A percentile compares a stretch with the other conserved stretches of the same genome.
Evolutionary conservation across 75 land plant species (phyloP).

Genomic region (Cunninghamia lanceolata): DNA sequence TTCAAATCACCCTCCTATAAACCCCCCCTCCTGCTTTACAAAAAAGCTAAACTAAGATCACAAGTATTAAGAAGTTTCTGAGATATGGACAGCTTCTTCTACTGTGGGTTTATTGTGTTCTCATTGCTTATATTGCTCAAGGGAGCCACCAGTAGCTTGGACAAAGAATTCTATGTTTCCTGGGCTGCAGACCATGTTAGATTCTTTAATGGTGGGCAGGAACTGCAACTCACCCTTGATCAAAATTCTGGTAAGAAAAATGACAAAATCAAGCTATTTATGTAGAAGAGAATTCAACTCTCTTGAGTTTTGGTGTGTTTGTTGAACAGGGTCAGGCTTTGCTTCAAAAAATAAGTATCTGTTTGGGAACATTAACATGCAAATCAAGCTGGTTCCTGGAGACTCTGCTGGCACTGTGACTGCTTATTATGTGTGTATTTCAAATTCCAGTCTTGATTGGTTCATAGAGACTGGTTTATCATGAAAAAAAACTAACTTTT

Average conservation of each 20-base stretch:
- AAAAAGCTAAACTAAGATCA: no score
- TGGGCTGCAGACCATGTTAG: not conserved
- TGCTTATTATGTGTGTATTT: conserved; percentile 39
- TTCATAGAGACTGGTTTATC: not conserved
- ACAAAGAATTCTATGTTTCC: not conserved
- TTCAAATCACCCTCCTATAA: no score
- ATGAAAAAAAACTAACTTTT: no score
- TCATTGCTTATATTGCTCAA: no score
- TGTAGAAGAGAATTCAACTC: not conserved
- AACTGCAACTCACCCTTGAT: not conserved
- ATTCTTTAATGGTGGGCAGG: not conserved
- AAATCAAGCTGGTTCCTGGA: conserved; percentile 62
- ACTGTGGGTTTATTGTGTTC: no score
- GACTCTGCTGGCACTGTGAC: conserved; percentile 65
- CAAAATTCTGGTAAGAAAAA: not conserved
- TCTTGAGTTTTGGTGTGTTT: not conserved
- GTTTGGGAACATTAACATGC: conserved; percentile 69
- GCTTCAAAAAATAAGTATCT: conserved; percentile 62
- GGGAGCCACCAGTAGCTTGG: not conserved
- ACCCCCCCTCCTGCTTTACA: no score
- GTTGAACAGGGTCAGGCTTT: conserved; percentile 45
- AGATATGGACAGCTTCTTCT: no score
- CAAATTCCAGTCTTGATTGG: no score
- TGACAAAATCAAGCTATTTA: not conserved
- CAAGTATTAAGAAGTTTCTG: no score